Base-by-base conservation (phyloP, 208 protist genomes). In the Leishmania amazonensis region DNA sequence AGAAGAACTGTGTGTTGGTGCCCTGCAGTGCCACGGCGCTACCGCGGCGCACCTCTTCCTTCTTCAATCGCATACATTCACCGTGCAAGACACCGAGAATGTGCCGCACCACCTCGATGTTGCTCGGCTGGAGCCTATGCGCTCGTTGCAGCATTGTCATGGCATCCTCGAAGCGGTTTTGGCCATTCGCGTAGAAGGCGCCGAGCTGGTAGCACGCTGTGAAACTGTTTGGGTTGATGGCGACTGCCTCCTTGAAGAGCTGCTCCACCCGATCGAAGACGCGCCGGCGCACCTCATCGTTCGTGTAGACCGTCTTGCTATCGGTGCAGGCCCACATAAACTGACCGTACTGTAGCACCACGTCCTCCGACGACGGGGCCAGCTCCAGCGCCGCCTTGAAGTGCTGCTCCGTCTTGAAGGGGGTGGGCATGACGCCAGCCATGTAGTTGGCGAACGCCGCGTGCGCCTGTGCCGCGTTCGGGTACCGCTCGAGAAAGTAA, bases 361-460 rank as follows among this genome's bases (percentile, higher is more conserved):
- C 68, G 79, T 85, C 76, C 89, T 89, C 75, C 62, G 80, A 84
- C 79, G 79, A 45, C 24, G 87, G 90, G 76, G 91, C 88, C 45
- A 88, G 88, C 80, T 65, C 82, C 57, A 96, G 62, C 21, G 89
- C 91, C 21, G 85, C 78, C 84, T 94, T 86, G 83, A 96, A 96
- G 81, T 88, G 76, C 45, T 65, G 13, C 75, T 89, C 83, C 24
- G 91, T 87, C 81, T 85, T 85, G 77, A 86, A 88, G 38, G 93
- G 93, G 21, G 86, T 94, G 4, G 91, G 91, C 83, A 95, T 88
- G 68, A 82, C 80, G 17, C 80, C 83, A 5, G 89, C 87, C n/a
- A 95, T 80, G 86, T 92, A 94, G 78, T 94, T 93, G 21, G 88
- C 93, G 73, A 94, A 96, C 74, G 91, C 76, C 28, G 83, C 71